Evolutionary conservation across 345 rosid species (phyloP), one percentile per base, ranked within the genome.

Genomic region (Sonneratia alba): DNA sequence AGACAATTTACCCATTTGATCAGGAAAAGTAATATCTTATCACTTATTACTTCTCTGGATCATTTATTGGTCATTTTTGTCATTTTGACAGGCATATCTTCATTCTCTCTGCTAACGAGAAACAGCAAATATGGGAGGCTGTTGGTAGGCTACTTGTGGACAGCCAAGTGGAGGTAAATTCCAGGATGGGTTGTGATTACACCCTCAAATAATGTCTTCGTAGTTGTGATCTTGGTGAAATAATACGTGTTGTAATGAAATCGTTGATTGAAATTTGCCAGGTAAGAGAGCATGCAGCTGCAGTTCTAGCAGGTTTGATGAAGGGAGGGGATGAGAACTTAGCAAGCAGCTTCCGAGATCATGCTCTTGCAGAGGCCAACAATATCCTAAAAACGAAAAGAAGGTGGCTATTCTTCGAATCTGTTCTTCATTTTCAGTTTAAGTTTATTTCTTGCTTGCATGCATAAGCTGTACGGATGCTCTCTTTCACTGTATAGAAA

Each of bases 241-340:
- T 62, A 3, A 6, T 18, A 62, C 27, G 27, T 10, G 7, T 24
- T 24, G 27, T 24, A 57, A n/a, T 22, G 63, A 57, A 7, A 21
- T 57, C 14, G 21, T 57, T 72, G n/a, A 56, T 66, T 64, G 38
- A 51, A 37, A 34, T 53, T 34, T 34, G 61, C 4, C 80, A 95
- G 99, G 96, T 95, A 74, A 90, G 99, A 72, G 99, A 95, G 88
- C 99, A 92, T 80, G 97, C 97, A 40, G 97, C 97, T 37, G 91
- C 97, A 49, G 97, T 95, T 82, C 85, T 95, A 73, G 99, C 97
- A 57, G 97, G 97, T 71, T 79, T 95, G 74, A 85, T 90, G 96
- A 95, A 95, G 82, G 97, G 97, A 57, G 99, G 92, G 65, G 96
- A 92, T 81, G 91, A 87, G 81, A 85, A 84, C 78, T 85, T 95